phyloP scores from a whole-genome alignment of 139 green algal genomes.

The Desmodesmus armatus region DNA sequence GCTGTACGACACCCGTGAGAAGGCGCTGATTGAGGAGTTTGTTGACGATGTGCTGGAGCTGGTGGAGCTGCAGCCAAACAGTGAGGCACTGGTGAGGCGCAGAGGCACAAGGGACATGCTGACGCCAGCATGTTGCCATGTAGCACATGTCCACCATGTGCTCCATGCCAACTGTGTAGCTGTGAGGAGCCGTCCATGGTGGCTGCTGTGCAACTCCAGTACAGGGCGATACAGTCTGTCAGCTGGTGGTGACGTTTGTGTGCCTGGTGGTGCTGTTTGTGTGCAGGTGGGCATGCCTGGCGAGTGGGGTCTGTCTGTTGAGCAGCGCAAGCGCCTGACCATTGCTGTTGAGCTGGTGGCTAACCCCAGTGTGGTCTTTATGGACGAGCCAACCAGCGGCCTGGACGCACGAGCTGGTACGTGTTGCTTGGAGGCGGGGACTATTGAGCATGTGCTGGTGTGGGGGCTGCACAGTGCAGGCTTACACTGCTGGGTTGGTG shows the following conservation, averaged over 20 bases:
- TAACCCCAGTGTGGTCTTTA: conserved; percentile 75
- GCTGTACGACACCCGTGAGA: conserved; percentile 45
- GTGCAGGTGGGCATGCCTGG: conserved; percentile 41
- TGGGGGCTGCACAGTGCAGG: background rate
- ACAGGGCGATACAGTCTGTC: no score
- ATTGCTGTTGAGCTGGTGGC: conserved; percentile 95
- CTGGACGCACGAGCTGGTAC: no score
- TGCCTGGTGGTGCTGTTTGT: background rate
- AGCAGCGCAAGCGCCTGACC: conserved; percentile 93
- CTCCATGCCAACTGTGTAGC: no score
- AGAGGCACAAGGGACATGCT: no score
- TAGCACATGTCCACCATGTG: no score
- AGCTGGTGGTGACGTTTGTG: no score
- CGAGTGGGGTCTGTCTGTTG: conserved; percentile 70
- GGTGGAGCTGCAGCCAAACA: conserved; percentile 74
- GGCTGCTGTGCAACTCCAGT: background rate
- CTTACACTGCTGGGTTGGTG: background rate
- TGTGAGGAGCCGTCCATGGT: no score
- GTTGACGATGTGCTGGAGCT: conserved; percentile 81
- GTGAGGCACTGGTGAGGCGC: conserved; percentile 62
- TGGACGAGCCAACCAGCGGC: conserved; percentile 69
- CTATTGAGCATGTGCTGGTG: no score
- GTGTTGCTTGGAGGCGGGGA: no score
- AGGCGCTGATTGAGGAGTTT: conserved; percentile 46
- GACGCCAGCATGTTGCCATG: no score